Conservation (phyloP, 2,329 filamentous ascomycete genomes). For the Gliomastix tumulicola region DNA sequence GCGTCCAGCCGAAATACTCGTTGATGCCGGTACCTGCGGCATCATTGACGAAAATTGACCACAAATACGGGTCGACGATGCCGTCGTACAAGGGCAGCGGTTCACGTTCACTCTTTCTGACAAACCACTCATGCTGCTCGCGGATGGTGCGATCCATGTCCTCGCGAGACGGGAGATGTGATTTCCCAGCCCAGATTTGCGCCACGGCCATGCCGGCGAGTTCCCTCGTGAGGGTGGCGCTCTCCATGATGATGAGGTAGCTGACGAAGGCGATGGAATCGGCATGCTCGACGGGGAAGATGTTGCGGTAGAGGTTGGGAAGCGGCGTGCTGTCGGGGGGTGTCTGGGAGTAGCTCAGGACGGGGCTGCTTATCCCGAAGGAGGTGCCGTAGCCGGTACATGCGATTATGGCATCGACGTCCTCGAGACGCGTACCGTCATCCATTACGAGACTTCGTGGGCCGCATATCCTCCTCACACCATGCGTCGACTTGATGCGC, state of each 20-base stretch:
- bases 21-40: conserved; percentile 30
- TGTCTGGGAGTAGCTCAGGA: conserved; percentile 1
- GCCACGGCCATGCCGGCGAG: conserved; percentile 30
- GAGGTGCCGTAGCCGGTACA: conserved; percentile 22
- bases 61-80: conserved; percentile 17
- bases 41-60: conserved; percentile 26
- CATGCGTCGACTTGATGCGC: conserved; percentile 4
- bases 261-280: conserved; percentile 31
- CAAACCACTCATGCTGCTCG: conserved; percentile 7
- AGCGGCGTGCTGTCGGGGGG: conserved; percentile 12
- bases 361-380: conserved; percentile 10
- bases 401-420: conserved; percentile 19
- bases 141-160: conserved; percentile 21
- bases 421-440: conserved; percentile 13
- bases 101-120: conserved; percentile 3
- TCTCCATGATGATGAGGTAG: conserved; percentile 21
- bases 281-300: conserved; percentile 30
- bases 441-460: conserved; percentile 12
- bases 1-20: conserved; percentile 29
- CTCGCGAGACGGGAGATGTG: conserved; percentile 19
- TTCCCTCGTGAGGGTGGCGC: conserved; percentile 24
- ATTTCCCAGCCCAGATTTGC: conserved; percentile 30
- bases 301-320: conserved; percentile 28
- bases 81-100: conserved; percentile 9
- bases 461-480: conserved; percentile 8